Evolutionary conservation across 495 filamentous ascomycete genomes (phyloP), one percentile per base, ranked within the genome.

Genomic region (Immersiella caudata): DNA sequence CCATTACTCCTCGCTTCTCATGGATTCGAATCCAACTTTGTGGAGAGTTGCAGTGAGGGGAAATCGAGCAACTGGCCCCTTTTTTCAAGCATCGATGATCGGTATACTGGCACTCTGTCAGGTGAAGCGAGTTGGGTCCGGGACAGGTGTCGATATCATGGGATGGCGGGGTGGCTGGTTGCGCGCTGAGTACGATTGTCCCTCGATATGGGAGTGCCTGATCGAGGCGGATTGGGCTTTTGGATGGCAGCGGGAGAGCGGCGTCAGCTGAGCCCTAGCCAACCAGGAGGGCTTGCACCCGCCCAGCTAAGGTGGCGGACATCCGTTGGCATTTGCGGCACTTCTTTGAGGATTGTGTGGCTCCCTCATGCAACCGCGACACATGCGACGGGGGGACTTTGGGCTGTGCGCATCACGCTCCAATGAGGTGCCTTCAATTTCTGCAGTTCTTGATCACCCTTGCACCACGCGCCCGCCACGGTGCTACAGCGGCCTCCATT

Each of bases 221-320:
- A 27, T 21, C 57, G 21, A 60, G 57, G 57, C 57, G 20, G 57
- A 60, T 40, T 60, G 9, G 26, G 20, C 14, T 18, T 4, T 9
- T 56, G 25, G 20, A 24, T 57, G n/a, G 54, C 22, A 0, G 54
- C 54, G 26, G 9, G 29, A 3, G 29, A 8, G 29, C 29, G n/a
- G 56, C 24, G 24, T 26, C 56, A 59, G 56, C 56, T 59, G 56
- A 59, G 56, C 56, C 27, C 22, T n/a, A 59, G 56, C 56, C 9
- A 59, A 59, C 56, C 56, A 59, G 56, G 29, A 12, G 20, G 56
- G 29, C 26, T 12, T 14, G 9, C 6, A 35, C 14, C 27, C 8
- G 24, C 27, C 24, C 56, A 35, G 56, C 25, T 6, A 4, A 20
- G 27, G 16, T 59, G 27, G 52, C 52, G 24, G 52, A n/a, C 52